Evolutionary conservation across 2,329 filamentous ascomycete genomes (phyloP), one percentile per base, ranked within the genome.

Genomic region (Sarocladium strictum): DNA sequence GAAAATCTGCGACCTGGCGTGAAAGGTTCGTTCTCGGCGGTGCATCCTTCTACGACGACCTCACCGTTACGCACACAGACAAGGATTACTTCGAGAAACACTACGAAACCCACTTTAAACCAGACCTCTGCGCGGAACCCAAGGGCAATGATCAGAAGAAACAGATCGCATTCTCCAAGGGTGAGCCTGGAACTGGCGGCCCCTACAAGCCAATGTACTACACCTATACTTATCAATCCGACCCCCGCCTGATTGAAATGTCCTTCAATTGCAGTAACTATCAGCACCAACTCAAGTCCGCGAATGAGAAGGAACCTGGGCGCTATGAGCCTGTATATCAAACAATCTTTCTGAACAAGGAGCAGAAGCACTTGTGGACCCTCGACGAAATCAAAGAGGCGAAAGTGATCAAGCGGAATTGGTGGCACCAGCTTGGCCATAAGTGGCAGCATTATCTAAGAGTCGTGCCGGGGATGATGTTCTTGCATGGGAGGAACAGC

Each of bases 211-310:
- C 83, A 53, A 86, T 86, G 83, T 86, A 86, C 69, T 79, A 79
- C 62, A 86, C 82, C 59, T 80, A 84, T 54, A 78, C 76, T 53
- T 86, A 86, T 64, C 67, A 72, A 0, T 57, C 76, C 14, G 77
- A 85, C 60, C 73, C 75, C 1, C 77, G 72, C 2, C 80, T 83
- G 62, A 78, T 86, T 7, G 83, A 86, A 64, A 86, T 86, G 83
- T 85, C 80, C 55, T 90, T 89, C 68, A 85, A 90, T 66, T 87
- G 84, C 69, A 86, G 83, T 35, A 87, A 89, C 65, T 89, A 90
- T 68, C 86, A 90, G 65, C 77, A 84, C 43, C 86, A 90, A 63
- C 86, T 90, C 58, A 81, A 82, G 1, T 65, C 66, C 19, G 63
- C 65, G 1, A 64, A 62, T 17, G 50, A 56, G 10, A 35, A 60